Percentiles rank a stretch among this genome's conserved stretches.
Evolutionary conservation across 306 rosid genomes (phyloP).

Genomic region (Acacia acuminata): DNA sequence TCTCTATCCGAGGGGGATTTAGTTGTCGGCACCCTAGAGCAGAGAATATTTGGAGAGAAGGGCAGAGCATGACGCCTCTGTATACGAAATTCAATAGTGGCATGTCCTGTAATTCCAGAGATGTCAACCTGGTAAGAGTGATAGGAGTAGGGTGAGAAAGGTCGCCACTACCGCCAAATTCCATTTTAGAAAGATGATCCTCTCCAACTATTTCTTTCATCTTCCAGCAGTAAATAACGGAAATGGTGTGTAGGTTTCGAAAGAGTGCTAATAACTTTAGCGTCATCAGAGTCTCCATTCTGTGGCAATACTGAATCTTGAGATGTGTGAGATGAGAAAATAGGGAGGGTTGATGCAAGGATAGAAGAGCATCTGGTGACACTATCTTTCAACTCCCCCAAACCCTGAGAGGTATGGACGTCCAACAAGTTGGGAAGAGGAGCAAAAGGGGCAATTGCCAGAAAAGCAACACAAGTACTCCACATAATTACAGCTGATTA

Average conservation of each 20-base stretch:
- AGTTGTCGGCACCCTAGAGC: too few relatives aligned
- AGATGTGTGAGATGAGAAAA: constrained; percentile 17
- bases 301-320: neutral
- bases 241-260: constrained; percentile 1
- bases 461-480: neutral
- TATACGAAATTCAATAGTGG: too few relatives aligned
- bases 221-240: neutral
- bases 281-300: neutral
- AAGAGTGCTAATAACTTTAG: neutral
- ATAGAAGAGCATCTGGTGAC: neutral
- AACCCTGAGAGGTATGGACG: accelerated
- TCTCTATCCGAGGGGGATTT: too few relatives aligned
- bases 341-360: neutral
- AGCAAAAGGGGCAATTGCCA: neutral
- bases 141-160: too few relatives aligned
- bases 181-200: neutral
- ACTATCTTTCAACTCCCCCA: neutral
- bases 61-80: too few relatives aligned
- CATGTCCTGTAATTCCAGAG: too few relatives aligned
- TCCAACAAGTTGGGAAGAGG: neutral
- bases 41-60: too few relatives aligned
- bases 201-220: constrained; percentile 23
- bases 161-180: too few relatives aligned
- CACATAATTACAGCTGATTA: accelerated
- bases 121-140: too few relatives aligned